Conservation (phyloP, 306 rosid species). For the Herpetospermum pedunculosum region DNA sequence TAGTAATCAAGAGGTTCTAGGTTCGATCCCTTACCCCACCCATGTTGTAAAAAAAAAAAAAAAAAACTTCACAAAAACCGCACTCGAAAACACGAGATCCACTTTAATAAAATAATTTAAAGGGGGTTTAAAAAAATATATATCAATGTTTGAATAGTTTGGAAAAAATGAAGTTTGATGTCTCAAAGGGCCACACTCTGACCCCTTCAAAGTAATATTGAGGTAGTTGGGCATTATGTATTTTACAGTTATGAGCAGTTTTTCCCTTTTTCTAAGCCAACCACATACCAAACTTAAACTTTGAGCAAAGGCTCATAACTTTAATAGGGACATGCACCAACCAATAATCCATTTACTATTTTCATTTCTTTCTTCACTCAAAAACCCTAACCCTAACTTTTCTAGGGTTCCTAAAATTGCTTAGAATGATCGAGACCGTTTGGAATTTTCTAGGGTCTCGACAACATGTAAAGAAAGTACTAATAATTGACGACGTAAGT, state of each 20-base stretch:
- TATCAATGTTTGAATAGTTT: background rate
- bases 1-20: too few species aligned
- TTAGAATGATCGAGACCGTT: too few species aligned
- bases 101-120: background rate
- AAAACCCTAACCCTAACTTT: background rate
- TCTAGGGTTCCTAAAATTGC: background rate
- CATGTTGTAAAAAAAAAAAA: too few species aligned
- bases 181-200: background rate
- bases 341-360: background rate
- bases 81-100: background rate
- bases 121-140: background rate
- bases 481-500: background rate
- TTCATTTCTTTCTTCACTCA: background rate
- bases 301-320: background rate
- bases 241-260: background rate
- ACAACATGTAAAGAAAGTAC: too few species aligned
- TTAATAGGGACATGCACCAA: background rate
- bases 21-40: too few species aligned
- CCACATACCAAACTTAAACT: background rate
- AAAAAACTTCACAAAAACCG: too few species aligned
- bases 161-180: background rate
- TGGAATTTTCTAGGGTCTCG: too few species aligned
- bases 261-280: background rate
- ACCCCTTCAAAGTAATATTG: background rate
- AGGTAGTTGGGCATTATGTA: background rate